Percentiles rank a stretch among this genome's conserved stretches.
These are phyloP conservation scores for Hordeum vulgare DNA, from an alignment of 176 grass and related monocot genomes.

Conservation along the genomic window DNA sequence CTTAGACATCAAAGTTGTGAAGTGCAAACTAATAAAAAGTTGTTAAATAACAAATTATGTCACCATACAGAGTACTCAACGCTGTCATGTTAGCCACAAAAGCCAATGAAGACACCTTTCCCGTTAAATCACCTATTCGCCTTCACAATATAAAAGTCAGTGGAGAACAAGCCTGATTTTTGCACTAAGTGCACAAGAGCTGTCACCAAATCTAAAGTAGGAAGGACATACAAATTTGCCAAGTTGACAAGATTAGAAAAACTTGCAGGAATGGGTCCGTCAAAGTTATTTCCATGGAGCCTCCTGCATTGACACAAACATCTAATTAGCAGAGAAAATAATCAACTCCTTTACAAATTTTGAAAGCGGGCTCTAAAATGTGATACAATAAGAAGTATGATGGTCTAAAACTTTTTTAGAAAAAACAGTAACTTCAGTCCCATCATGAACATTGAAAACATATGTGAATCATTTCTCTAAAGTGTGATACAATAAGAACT, in stretches of 20 bases:
- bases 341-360: background rate
- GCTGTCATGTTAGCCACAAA: slow-evolving; percentile 39
- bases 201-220: background rate
- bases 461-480: no score
- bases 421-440: background rate
- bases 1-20: background rate
- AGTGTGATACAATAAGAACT: background rate
- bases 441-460: background rate
- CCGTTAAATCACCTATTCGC: slow-evolving; percentile 37
- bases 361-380: background rate
- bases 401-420: background rate
- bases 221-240: slow-evolving; percentile 24
- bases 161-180: background rate
- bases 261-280: slow-evolving; percentile 31
- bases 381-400: background rate
- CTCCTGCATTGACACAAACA: slow-evolving; percentile 1
- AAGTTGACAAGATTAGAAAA: slow-evolving; percentile 31
- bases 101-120: slow-evolving; percentile 25
- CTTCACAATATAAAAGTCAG: slow-evolving; percentile 11
- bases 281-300: slow-evolving; percentile 51
- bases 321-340: background rate
- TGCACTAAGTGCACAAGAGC: background rate
- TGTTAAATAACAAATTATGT: background rate
- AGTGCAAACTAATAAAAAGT: background rate
- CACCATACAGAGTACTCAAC: slow-evolving; percentile 24